Evolutionary conservation across 345 rosid species (phyloP), one percentile per base, ranked within the genome.

Genomic region (Citrus maxima): DNA sequence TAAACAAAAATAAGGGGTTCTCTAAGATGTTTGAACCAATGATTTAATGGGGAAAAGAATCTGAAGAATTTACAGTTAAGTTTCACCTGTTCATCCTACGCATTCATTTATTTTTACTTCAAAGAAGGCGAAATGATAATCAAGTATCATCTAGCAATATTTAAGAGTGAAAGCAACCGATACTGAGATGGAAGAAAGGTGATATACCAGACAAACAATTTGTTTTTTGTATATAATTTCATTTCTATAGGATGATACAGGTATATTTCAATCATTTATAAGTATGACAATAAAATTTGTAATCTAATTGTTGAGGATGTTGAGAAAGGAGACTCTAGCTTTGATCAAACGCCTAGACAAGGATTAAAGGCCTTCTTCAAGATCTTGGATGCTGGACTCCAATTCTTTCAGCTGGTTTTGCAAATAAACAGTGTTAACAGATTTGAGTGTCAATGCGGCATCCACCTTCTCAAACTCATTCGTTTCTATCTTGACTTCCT

Each of bases 311-410:
- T 49, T 64, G 37, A 86, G 75, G 60, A 85, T 85, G 84, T 86
- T 89, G 55, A 88, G 90, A 64, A 85, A 54, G 30, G 84, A 82
- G 42, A 80, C 88, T 77, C 85, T 80, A 25, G 86, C 65, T 82
- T 87, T 86, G 78, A 86, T 92, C 81, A 86, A 32, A 32, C 79
- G 65, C 71, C 88, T 81, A 5, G 75, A 79, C 73, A 88, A 82
- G 77, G 74, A 51, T 55, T 90, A 83, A 14, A 86, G 70, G 51
- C 83, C 91, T 54, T 80, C 83, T 82, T 88, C 89, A 21, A 92
- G 83, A 78, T 88, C 88, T 77, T 88, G 85, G 82, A 88, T 77
- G 80, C 82, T 78, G 37, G 73, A 64, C 56, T 89, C 89, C 10
- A 84, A 54, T 32, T 56, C 82, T 67, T 79, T 75, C 13, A 85